A percentile compares a stretch with the other conserved stretches of the same genome.
phyloP scores from a whole-genome alignment of 1,139 yeast species.

The Scheffersomyces titani region DNA sequence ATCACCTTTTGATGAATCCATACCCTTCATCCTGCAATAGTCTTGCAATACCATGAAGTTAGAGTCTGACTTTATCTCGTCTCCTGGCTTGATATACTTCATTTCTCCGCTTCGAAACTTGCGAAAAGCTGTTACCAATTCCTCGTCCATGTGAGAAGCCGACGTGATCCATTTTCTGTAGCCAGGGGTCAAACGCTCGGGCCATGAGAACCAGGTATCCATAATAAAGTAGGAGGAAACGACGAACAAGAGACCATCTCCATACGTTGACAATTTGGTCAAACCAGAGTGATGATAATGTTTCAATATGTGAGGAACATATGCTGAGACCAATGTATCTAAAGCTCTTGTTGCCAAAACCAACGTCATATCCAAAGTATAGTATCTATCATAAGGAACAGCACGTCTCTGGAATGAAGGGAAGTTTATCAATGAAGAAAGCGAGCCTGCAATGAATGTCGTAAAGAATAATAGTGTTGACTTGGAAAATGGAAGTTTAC shows the following conservation, averaged over 20 bases:
- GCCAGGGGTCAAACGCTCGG: constrained; percentile 33
- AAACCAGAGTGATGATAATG: constrained; percentile 8
- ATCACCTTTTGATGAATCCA: constrained; percentile 25
- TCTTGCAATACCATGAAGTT: constrained; percentile 22
- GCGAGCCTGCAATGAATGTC: constrained; percentile 11
- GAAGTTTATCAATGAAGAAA: constrained; percentile 17
- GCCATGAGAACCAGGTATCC: constrained; percentile 41
- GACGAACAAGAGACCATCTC: constrained; percentile 19
- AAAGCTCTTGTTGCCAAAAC: constrained; percentile 22
- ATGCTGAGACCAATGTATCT: constrained; percentile 20
- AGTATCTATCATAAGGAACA: constrained; percentile 15
- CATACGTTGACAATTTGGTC: constrained; percentile 14
- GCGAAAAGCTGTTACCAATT: constrained; percentile 29
- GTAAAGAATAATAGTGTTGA: not conserved
- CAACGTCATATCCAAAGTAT: constrained; percentile 26
- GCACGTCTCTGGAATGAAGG: constrained; percentile 20
- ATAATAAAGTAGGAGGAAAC: constrained; percentile 30
- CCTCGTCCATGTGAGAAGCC: constrained; percentile 41
- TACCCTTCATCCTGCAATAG: constrained; percentile 24
- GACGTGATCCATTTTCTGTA: constrained; percentile 43
- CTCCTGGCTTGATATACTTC: constrained; percentile 23
- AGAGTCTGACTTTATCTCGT: constrained; percentile 9
- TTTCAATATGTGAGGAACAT: constrained; percentile 3
- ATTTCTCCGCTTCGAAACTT: constrained; percentile 23
- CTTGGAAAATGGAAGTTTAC: not conserved